A percentile compares a stretch with the other conserved stretches of the same genome.
phyloP scores from a whole-genome alignment of 164 flowering plant genomes.

The Houttuynia cordata region DNA sequence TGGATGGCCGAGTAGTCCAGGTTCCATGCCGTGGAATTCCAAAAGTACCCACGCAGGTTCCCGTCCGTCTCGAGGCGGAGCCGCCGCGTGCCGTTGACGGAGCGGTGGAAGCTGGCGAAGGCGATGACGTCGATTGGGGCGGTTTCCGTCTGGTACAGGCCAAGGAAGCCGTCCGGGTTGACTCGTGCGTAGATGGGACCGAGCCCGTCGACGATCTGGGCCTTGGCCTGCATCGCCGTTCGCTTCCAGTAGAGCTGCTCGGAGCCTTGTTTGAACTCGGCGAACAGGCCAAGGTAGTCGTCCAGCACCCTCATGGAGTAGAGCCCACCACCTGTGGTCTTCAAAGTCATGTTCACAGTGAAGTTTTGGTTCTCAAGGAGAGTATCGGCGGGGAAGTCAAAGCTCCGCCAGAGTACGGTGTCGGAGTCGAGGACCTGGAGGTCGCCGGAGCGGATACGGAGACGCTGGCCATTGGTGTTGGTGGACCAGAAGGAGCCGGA shows the following conservation, averaged over 20 bases:
- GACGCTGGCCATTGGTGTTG: conserved; percentile 24
- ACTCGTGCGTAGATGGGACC: conserved; percentile 54
- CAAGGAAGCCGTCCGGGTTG: conserved; percentile 60
- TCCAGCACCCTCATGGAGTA: conserved; percentile 52
- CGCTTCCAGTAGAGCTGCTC: conserved; percentile 26
- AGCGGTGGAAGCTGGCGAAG: conserved; percentile 48
- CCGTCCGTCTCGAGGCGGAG: conserved; percentile 74
- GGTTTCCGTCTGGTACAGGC: conserved; percentile 53
- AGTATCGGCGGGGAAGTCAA: conserved; percentile 56
- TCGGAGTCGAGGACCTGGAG: conserved; percentile 28
- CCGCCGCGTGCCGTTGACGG: conserved; percentile 33
- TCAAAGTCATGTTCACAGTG: conserved; percentile 41
- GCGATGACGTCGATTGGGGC: conserved; percentile 58
- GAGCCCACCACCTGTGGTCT: conserved; percentile 47
- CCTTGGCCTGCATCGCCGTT: conserved; percentile 38
- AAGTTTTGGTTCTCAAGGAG: conserved; percentile 68
- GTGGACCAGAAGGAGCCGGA: conserved; percentile 46
- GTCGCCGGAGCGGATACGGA: conserved; percentile 29
- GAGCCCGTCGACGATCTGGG: conserved; percentile 14
- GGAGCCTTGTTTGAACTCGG: conserved; percentile 17
- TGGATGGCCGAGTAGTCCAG: conserved; percentile 45
- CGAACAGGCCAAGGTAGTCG: conserved; percentile 48
- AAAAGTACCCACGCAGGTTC: conserved; percentile 61
- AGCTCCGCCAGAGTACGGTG: conserved; percentile 54
- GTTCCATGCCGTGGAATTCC: conserved; percentile 60